Conservation (phyloP, 2,329 filamentous ascomycete genomes). For the Cadophora gregata region DNA sequence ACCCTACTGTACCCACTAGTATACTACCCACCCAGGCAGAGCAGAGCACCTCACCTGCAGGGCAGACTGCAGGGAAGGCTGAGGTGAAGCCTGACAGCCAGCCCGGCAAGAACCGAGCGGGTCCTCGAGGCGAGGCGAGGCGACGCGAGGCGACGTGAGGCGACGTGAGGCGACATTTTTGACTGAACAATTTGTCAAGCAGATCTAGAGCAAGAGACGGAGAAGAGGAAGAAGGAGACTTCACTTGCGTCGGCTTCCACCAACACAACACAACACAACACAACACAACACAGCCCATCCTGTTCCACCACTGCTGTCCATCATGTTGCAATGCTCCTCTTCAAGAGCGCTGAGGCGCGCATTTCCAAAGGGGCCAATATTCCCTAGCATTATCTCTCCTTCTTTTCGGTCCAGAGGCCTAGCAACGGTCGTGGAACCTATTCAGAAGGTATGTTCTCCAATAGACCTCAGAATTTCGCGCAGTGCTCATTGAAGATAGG, state of each 20-base stretch:
- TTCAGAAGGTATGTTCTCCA: slow-evolving; percentile 43
- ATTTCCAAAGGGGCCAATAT: slow-evolving; percentile 29
- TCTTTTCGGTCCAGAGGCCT: slow-evolving; percentile 40
- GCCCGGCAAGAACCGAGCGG: slow-evolving; percentile 5
- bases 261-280: slow-evolving; percentile 10
- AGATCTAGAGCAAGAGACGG: neutral
- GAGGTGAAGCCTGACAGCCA: slow-evolving; percentile 11
- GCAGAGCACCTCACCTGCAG: too few relatives aligned
- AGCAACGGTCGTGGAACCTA: slow-evolving; percentile 42
- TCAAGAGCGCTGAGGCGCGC: slow-evolving; percentile 37
- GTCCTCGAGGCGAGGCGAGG: slow-evolving; percentile 5
- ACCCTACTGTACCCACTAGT: too few relatives aligned
- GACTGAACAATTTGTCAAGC: slow-evolving; percentile 14
- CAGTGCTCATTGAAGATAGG: slow-evolving; percentile 54
- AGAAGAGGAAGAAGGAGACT: neutral
- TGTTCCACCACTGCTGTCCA: slow-evolving; percentile 18
- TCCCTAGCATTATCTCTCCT: slow-evolving; percentile 33
- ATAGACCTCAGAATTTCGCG: neutral
- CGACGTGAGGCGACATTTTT: slow-evolving; percentile 15
- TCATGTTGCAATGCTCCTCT: slow-evolving; percentile 42
- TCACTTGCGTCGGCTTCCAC: slow-evolving; percentile 1
- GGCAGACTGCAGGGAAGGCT: neutral
- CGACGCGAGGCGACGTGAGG: slow-evolving; percentile 8
- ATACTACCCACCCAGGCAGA: too few relatives aligned
- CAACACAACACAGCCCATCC: slow-evolving; percentile 5